phyloP scores from a whole-genome alignment of 306 rosid genomes.

The Malus orientalis region DNA sequence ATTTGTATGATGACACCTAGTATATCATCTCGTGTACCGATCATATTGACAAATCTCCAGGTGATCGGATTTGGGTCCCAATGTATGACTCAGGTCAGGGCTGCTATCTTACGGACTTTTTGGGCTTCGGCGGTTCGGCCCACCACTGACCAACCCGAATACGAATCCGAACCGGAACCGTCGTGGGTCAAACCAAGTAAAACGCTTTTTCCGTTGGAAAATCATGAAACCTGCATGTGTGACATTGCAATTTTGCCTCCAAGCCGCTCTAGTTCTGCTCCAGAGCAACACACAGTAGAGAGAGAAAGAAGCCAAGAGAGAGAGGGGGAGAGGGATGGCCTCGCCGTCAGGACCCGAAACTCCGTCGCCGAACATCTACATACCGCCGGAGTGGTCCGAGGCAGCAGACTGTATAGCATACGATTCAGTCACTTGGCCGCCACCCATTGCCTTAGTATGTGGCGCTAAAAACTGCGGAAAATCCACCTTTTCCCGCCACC shows the following conservation, averaged over 20 bases:
- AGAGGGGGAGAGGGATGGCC: constrained; percentile 25
- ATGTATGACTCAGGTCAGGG: not conserved
- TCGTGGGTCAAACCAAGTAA: not conserved
- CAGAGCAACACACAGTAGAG: not conserved
- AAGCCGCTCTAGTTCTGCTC: not conserved
- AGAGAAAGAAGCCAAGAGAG: not conserved
- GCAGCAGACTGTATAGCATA: constrained; percentile 50
- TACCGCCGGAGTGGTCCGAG: constrained; percentile 61
- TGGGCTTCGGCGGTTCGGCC: not conserved
- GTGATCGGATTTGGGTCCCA: not conserved
- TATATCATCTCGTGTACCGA: rapidly evolving
- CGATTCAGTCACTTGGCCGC: constrained; percentile 31
- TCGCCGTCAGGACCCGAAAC: constrained; percentile 20
- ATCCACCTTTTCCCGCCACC: constrained; percentile 81
- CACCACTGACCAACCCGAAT: not conserved
- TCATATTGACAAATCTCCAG: no score
- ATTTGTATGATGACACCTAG: no score
- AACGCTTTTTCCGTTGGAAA: not conserved
- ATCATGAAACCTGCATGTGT: not conserved
- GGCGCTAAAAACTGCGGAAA: constrained; percentile 87
- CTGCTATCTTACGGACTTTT: not conserved
- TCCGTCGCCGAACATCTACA: constrained; percentile 42
- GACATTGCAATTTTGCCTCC: not conserved
- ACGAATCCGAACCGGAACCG: not conserved
- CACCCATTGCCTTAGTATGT: constrained; percentile 60